Evolutionary conservation across 2,329 filamentous ascomycete species (phyloP).

Genomic region (Cladophialophora yegresii): DNA sequence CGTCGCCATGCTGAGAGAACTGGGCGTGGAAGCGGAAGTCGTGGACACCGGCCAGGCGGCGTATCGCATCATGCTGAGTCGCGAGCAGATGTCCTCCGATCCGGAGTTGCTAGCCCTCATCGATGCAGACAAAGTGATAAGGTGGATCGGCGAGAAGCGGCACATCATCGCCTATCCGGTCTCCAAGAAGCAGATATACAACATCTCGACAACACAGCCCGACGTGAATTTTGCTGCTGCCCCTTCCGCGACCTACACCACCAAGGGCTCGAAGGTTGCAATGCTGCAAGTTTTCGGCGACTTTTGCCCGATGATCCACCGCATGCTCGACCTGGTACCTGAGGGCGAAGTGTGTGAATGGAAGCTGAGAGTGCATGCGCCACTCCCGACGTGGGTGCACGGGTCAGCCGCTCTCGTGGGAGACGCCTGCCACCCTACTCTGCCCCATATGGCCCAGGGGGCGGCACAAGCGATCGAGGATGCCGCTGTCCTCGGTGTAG

Average conservation of each 20-base stretch:
- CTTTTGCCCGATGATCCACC: conserved; percentile 63
- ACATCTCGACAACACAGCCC: conserved; percentile 64
- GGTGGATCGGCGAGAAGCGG: conserved; percentile 67
- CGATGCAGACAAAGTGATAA: conserved; percentile 58
- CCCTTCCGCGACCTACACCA: conserved; percentile 64
- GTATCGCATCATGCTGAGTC: conserved; percentile 57
- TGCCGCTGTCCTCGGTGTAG: conserved; percentile 58
- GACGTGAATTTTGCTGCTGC: conserved; percentile 62
- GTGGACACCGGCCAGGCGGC: conserved; percentile 56
- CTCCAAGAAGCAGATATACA: conserved; percentile 65
- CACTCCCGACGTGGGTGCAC: conserved; percentile 63
- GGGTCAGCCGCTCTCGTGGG: conserved; percentile 57
- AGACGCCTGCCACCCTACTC: conserved; percentile 64
- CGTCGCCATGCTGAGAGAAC: conserved; percentile 45
- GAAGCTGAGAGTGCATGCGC: conserved; percentile 64
- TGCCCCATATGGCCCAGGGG: conserved; percentile 65
- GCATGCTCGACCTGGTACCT: conserved; percentile 62
- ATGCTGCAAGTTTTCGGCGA: conserved; percentile 63
- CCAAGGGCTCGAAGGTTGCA: conserved; percentile 59
- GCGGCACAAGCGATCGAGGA: conserved; percentile 68
- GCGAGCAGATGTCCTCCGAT: conserved; percentile 49
- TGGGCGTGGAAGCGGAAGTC: conserved; percentile 46
- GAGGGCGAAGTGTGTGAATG: conserved; percentile 69
- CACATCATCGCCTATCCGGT: conserved; percentile 71
- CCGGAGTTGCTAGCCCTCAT: conserved; percentile 59